Conservation (phyloP, 2,329 filamentous ascomycete genomes). For the Magnaporthiopsis rhizophila region DNA sequence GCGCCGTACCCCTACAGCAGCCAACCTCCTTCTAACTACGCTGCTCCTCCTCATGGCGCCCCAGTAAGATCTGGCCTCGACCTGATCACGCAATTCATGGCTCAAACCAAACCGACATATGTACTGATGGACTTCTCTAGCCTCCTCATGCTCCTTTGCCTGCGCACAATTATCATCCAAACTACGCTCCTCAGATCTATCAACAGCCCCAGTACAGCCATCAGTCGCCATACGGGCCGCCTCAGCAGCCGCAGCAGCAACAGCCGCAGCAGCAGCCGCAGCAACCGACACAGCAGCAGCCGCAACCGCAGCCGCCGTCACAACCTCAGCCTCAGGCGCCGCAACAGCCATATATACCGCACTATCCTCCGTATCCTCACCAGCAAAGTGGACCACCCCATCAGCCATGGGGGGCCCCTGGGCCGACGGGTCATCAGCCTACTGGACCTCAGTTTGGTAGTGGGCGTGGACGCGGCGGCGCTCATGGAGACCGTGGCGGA, state of each 20-base stretch:
- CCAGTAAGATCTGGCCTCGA: conserved; percentile 1
- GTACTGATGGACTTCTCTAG: conserved; percentile 25
- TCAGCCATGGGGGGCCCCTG: conserved; percentile 34
- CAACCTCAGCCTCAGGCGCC: conserved; percentile 26
- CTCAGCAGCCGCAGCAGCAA: conserved; percentile 9
- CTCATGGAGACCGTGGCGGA: conserved; percentile 31
- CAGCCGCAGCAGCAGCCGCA: conserved; percentile 12
- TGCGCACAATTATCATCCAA: conserved; percentile 49
- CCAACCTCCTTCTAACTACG: conserved; percentile 21
- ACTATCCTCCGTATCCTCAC: conserved; percentile 19
- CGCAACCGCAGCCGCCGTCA: conserved; percentile 18
- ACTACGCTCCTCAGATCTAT: conserved; percentile 50
- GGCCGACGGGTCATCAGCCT: conserved; percentile 14
- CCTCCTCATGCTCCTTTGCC: conserved; percentile 41
- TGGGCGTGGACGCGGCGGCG: conserved; percentile 33
- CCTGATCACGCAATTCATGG: not conserved
- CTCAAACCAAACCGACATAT: not conserved
- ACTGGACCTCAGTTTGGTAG: conserved; percentile 21
- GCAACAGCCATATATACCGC: conserved; percentile 16
- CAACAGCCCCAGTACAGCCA: conserved; percentile 29
- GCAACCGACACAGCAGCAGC: conserved; percentile 14
- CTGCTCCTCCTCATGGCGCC: conserved; percentile 25
- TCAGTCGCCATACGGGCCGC: conserved; percentile 27
- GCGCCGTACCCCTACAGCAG: conserved; percentile 35
- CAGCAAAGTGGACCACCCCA: conserved; percentile 24